Evolutionary conservation across 768 basidiomycete genomes (phyloP).

Genomic region (Russula abietina): DNA sequence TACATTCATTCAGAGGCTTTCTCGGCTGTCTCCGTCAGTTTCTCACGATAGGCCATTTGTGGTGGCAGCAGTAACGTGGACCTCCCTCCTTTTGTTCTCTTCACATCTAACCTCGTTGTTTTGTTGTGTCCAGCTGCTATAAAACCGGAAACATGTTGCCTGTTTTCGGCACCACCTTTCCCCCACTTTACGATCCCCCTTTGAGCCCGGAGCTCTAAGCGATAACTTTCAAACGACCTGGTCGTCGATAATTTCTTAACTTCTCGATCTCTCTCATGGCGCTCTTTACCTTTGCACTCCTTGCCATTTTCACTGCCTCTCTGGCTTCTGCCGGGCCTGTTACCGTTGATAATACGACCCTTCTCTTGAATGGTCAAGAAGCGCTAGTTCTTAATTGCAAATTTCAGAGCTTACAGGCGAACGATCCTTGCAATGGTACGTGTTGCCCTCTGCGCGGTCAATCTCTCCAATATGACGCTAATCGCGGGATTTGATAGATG

Average conservation of each 20-base stretch:
- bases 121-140: conserved; percentile 6
- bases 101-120: background rate
- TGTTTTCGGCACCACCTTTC: background rate
- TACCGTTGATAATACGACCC: conserved; percentile 37
- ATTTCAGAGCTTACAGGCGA: conserved; percentile 37
- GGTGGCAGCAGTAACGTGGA: no score
- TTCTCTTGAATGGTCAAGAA: conserved; percentile 43
- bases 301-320: conserved; percentile 26
- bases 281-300: conserved; percentile 26
- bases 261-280: background rate
- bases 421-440: conserved; percentile 43
- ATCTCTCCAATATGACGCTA: background rate
- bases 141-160: background rate
- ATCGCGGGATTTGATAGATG: conserved; percentile 31
- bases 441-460: conserved; percentile 14
- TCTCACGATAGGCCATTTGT: conserved; percentile 11
- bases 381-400: conserved; percentile 48
- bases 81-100: background rate
- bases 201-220: conserved; percentile 22
- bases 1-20: no score
- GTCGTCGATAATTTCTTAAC: conserved; percentile 5
- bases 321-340: conserved; percentile 32
- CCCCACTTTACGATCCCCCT: background rate
- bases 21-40: conserved; percentile 11
- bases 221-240: background rate